These are phyloP conservation scores for Glonium stellatum DNA, from an alignment of 495 filamentous ascomycete genomes.

Conservation along the genomic window DNA sequence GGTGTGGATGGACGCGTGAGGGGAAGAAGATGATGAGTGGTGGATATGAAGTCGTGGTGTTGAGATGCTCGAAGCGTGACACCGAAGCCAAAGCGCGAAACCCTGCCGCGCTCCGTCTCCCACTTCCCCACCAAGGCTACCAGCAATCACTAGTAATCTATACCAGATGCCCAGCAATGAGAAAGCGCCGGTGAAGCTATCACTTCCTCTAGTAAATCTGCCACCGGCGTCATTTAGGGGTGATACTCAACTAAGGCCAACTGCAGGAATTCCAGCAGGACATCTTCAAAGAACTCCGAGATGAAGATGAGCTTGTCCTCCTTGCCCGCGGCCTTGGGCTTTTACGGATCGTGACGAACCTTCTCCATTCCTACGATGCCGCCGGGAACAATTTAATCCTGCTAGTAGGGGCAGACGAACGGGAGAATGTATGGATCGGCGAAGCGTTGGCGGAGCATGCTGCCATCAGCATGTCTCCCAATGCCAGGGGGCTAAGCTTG, in stretches of 20 bases:
- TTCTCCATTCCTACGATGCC: conserved; percentile 93
- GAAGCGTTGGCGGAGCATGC: conserved; percentile 85
- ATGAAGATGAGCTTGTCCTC: conserved; percentile 88
- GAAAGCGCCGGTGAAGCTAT: conserved; percentile 72
- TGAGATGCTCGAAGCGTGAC: not conserved
- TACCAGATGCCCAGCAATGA: conserved; percentile 32
- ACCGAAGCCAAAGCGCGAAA: not conserved
- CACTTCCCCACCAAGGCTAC: conserved; percentile 4
- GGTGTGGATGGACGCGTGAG: too few species aligned
- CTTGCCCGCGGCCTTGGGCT: conserved; percentile 88
- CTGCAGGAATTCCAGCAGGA: conserved; percentile 55
- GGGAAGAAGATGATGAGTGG: too few species aligned
- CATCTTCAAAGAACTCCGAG: conserved; percentile 80
- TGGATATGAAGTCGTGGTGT: too few species aligned
- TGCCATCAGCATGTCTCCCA: conserved; percentile 68
- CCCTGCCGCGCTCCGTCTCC: not conserved
- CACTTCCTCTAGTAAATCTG: conserved; percentile 72
- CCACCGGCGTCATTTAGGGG: not conserved
- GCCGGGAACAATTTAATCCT: conserved; percentile 89
- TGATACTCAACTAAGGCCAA: not conserved
- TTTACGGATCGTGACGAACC: conserved; percentile 81
- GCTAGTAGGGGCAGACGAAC: conserved; percentile 82
- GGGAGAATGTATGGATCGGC: conserved; percentile 61
- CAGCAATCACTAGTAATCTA: not conserved
- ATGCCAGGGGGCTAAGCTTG: conserved; percentile 75